Percentiles rank a stretch among this genome's conserved stretches.
Evolutionary conservation across 345 rosid species (phyloP).

Genomic region (Lagerstroemia speciosa): DNA sequence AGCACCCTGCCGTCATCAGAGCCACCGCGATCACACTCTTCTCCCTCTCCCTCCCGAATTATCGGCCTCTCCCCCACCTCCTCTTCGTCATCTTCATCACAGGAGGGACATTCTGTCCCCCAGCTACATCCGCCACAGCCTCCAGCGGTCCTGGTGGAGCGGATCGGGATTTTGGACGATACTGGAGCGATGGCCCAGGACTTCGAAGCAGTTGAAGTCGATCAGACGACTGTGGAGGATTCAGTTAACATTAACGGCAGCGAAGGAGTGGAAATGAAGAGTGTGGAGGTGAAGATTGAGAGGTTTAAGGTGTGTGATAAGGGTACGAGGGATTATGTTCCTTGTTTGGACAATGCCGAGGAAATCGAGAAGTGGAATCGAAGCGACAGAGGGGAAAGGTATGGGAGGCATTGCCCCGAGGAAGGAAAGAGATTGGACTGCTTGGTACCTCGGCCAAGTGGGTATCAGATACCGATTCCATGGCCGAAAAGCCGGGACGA

Average conservation of each 20-base stretch:
- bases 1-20: constrained; percentile 3
- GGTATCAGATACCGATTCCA: constrained; percentile 60
- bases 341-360: constrained; percentile 78
- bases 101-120: constrained; percentile 31
- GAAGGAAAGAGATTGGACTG: constrained; percentile 59
- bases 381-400: constrained; percentile 65
- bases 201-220: constrained; percentile 71
- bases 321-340: constrained; percentile 69
- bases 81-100: constrained; percentile 4
- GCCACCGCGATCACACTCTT: constrained; percentile 28
- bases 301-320: constrained; percentile 40
- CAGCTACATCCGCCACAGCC: constrained; percentile 24
- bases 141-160: constrained; percentile 21
- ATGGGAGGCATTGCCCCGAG: constrained; percentile 77
- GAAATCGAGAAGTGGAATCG: constrained; percentile 50
- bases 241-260: constrained; percentile 25
- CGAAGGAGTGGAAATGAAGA: constrained; percentile 12
- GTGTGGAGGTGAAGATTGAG: constrained; percentile 20
- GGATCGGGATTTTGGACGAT: constrained; percentile 62
- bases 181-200: constrained; percentile 72
- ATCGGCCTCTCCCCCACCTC: constrained; percentile 62
- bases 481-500: constrained; percentile 97
- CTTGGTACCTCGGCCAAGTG: constrained; percentile 67
- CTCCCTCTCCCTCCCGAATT: constrained; percentile 37
- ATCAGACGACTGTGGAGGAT: constrained; percentile 42